A percentile compares a stretch with the other conserved stretches of the same genome.
phyloP scores from a whole-genome alignment of 768 basidiomycete species.

The Pholiota conissans region DNA sequence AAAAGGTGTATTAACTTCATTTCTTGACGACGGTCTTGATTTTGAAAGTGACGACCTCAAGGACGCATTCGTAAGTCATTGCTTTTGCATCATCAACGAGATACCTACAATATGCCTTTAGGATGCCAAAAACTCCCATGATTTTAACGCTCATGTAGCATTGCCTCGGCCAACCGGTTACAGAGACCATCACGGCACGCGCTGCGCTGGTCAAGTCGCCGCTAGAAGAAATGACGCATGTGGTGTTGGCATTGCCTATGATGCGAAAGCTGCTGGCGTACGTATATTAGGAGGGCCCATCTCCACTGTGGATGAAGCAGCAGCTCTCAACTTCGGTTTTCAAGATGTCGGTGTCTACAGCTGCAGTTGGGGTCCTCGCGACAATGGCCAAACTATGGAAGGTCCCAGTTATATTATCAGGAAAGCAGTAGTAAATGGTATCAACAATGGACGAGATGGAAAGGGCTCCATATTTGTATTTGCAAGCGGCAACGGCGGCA shows the following conservation, averaged over 20 bases:
- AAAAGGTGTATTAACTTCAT: constrained; percentile 76
- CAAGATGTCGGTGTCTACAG: constrained; percentile 89
- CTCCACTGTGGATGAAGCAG: constrained; percentile 92
- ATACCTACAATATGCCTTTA: constrained; percentile 31
- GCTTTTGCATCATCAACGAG: background rate
- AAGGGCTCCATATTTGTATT: constrained; percentile 95
- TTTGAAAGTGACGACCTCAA: constrained; percentile 82
- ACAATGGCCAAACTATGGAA: constrained; percentile 93
- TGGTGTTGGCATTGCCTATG: constrained; percentile 91
- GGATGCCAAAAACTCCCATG: constrained; percentile 86
- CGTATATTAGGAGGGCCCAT: constrained; percentile 94
- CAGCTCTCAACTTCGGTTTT: constrained; percentile 90
- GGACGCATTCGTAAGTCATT: constrained; percentile 80
- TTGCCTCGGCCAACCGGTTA: constrained; percentile 81
- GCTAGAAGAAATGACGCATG: constrained; percentile 91
- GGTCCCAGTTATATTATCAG: constrained; percentile 86
- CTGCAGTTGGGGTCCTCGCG: constrained; percentile 97
- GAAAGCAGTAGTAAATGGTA: constrained; percentile 91
- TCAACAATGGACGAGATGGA: constrained; percentile 83
- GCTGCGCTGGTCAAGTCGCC: constrained; percentile 95
- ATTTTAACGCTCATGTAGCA: constrained; percentile 91
- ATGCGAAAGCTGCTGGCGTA: constrained; percentile 86
- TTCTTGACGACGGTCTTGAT: constrained; percentile 95
- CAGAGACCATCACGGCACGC: constrained; percentile 95
- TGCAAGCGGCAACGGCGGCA: constrained; percentile 94